Evolutionary conservation across 2,329 filamentous ascomycete species (phyloP), one percentile per base, ranked within the genome.

Genomic region (Colletotrichum costaricense): DNA sequence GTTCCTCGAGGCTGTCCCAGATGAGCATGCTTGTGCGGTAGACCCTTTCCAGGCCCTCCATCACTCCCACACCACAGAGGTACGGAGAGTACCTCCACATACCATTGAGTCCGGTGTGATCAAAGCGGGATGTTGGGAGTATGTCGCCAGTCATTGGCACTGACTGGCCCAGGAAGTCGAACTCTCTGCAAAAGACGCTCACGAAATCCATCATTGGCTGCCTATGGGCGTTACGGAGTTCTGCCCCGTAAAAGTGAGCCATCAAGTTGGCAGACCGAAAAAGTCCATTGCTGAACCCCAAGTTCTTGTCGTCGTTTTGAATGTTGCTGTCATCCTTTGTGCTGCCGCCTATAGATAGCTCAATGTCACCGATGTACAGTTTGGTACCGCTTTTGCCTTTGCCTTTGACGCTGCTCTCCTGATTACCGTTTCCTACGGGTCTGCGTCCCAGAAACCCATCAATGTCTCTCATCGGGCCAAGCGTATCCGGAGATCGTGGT

Each of bases 11-110:
- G 4, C 58, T 68, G 11, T 87, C 85, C 82, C 83, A 86, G 0
- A 88, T 8, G 0, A 73, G 3, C 73, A 87, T 78, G 33, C 77
- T 75, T 9, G 78, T 62, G 2, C 75, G 73, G 70, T 85, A 87
- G 0, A 80, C 75, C 22, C 85, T 63, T 38, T 86, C 82, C 0
- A 89, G 80, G 1, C 78, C 84, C 74, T 88, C 86, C 60, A 81
- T 77, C 7, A 88, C 78, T 0, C 85, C 84, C 12, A 82, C 81
- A 19, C 85, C 87, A 49, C 86, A 88, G 2, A 88, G 79, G 49
- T 83, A 88, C 0, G 86, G 87, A 3, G 84, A 88, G 67, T 85
- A 86, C 22, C 85, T 82, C 82, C 84, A 88, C 1, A 88, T 78
- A 0, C 85, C 86, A 60, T 88, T 87, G 0, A 81, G 6, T 71